Conservation (phyloP, 352 stramenopile species). For the Pythium sukuiense region DNA sequence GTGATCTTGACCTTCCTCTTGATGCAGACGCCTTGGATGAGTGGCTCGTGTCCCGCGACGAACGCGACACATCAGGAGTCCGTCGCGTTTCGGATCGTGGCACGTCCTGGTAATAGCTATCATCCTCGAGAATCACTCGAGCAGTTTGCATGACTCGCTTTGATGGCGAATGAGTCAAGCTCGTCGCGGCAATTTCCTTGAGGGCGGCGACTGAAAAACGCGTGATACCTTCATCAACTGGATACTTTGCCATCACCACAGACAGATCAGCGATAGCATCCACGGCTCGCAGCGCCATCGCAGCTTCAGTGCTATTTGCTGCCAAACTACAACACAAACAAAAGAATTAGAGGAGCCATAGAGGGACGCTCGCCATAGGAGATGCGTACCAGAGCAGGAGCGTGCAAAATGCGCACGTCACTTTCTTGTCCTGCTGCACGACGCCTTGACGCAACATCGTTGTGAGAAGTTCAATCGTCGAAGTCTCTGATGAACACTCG, state of each 20-base stretch:
- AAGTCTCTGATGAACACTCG: constrained; percentile 23
- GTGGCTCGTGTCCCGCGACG: constrained; percentile 1
- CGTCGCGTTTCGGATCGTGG: background rate
- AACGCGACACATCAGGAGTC: constrained; percentile 12
- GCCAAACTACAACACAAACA: constrained; percentile 35
- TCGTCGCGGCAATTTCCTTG: constrained; percentile 58
- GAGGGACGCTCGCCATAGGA: background rate
- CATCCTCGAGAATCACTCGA: constrained; percentile 63
- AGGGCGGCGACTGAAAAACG: constrained; percentile 58
- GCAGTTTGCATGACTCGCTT: constrained; percentile 64
- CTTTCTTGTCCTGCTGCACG: constrained; percentile 71
- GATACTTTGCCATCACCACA: constrained; percentile 73
- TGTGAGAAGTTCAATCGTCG: constrained; percentile 45
- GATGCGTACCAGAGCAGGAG: constrained; percentile 57
- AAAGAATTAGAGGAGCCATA: background rate
- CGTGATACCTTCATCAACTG: constrained; percentile 69
- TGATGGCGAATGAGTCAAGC: constrained; percentile 55
- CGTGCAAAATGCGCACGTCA: constrained; percentile 60
- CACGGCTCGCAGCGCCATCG: constrained; percentile 42
- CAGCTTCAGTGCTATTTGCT: constrained; percentile 43
- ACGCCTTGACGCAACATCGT: constrained; percentile 57
- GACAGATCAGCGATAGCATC: constrained; percentile 68
- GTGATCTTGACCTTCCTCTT: constrained; percentile 34
- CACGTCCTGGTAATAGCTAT: constrained; percentile 20
- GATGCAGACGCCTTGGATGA: constrained; percentile 21